Percentiles rank a stretch among this genome's conserved stretches.
These are phyloP conservation scores for Phytophthora cactorum DNA, from an alignment of 352 stramenopile genomes.

Conservation along the genomic window DNA sequence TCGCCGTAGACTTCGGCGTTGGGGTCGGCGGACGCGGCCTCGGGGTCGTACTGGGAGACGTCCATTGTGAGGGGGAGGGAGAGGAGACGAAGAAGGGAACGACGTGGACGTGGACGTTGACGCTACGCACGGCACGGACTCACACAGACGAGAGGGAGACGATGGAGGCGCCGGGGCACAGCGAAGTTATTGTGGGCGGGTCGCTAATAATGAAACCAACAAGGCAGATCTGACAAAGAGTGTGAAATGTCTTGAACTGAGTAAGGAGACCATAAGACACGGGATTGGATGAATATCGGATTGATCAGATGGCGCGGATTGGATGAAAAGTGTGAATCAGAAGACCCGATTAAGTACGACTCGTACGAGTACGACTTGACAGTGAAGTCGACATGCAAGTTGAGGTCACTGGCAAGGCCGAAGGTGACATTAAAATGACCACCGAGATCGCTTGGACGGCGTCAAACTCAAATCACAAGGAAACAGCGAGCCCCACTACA, in stretches of 20 bases:
- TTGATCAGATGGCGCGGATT: conserved; percentile 1
- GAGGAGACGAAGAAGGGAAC: conserved; percentile 14
- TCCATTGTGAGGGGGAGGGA: conserved; percentile 12
- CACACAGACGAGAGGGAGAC: conserved; percentile 25
- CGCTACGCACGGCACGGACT: conserved; percentile 13
- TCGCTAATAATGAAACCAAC: conserved; percentile 20
- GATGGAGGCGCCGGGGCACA: background rate
- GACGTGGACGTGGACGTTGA: conserved; percentile 14
- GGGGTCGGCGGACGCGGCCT: background rate
- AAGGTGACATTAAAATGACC: too few species aligned
- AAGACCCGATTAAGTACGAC: background rate
- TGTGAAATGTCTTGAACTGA: conserved; percentile 10
- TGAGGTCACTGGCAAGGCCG: too few species aligned
- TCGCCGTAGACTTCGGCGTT: conserved; percentile 19
- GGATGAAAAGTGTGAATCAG: conserved; percentile 8
- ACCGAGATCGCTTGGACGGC: too few species aligned
- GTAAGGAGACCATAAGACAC: background rate
- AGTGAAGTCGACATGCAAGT: too few species aligned
- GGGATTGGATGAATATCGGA: conserved; percentile 1
- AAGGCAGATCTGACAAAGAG: conserved; percentile 18
- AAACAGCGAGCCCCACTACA: too few species aligned
- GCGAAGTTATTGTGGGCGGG: background rate
- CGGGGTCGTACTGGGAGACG: conserved; percentile 11
- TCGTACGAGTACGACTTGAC: too few species aligned
- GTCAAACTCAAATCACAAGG: too few species aligned